phyloP scores from a whole-genome alignment of 345 rosid species.

The Heritiera littoralis region DNA sequence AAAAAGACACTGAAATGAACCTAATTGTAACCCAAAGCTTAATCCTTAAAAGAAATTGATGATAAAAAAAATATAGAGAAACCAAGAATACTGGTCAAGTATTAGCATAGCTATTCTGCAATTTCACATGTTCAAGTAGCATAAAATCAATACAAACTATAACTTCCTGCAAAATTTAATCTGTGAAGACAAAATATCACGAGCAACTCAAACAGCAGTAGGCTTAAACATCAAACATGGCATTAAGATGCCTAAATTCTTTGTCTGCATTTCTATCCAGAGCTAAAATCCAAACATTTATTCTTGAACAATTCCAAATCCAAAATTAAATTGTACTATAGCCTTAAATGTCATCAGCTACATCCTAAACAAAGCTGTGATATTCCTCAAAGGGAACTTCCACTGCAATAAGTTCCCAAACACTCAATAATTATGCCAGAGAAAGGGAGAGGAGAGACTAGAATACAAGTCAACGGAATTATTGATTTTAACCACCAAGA shows the following conservation, averaged over 20 bases:
- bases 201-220: neutral
- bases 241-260: neutral
- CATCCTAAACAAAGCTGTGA: neutral
- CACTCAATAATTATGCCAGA: neutral
- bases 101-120: neutral
- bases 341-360: neutral
- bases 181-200: neutral
- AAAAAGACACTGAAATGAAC: no score
- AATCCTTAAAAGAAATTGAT: neutral
- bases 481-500: neutral
- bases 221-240: conserved; percentile 9
- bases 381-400: neutral
- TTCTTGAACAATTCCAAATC: neutral
- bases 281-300: neutral
- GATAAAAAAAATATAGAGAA: neutral
- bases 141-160: no score
- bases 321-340: neutral
- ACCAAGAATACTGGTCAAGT: neutral
- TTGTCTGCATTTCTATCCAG: neutral
- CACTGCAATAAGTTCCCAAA: neutral
- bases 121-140: neutral
- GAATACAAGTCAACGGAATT: neutral
- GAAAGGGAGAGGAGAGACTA: neutral
- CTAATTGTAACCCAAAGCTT: no score
- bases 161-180: neutral